These are phyloP conservation scores for Lactarius sanguifluus DNA, from an alignment of 768 basidiomycete genomes.

Conservation along the genomic window DNA sequence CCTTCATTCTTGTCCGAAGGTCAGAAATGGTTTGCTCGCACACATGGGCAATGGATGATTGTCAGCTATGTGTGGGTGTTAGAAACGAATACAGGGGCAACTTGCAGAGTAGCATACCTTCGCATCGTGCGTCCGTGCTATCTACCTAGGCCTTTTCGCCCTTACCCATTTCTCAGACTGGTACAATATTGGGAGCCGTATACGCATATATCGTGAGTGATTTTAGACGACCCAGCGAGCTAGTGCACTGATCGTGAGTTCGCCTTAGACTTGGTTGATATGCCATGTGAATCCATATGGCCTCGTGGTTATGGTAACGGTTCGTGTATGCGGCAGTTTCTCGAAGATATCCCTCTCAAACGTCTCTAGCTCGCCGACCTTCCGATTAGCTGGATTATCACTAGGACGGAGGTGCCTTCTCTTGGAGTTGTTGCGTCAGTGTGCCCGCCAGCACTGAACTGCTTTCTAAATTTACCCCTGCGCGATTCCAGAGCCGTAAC, in stretches of 20 bases:
- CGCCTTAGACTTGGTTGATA: conserved; percentile 40
- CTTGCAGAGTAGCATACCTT: conserved; percentile 48
- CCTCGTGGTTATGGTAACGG: conserved; percentile 42
- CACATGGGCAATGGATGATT: conserved; percentile 51
- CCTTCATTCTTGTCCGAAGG: conserved; percentile 32
- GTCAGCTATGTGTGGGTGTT: conserved; percentile 53
- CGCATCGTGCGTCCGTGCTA: conserved; percentile 39
- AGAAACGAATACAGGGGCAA: conserved; percentile 53
- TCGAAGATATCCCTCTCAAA: conserved; percentile 5
- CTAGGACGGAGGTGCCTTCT: conserved; percentile 40
- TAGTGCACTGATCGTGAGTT: neutral
- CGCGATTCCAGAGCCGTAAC: conserved; percentile 40
- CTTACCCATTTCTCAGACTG: conserved; percentile 30
- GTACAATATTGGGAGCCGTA: conserved; percentile 36
- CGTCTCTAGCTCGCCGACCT: conserved; percentile 43
- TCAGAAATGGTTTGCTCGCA: conserved; percentile 39
- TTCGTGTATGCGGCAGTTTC: conserved; percentile 24
- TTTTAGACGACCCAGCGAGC: neutral
- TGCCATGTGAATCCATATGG: conserved; percentile 45
- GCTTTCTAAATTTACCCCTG: conserved; percentile 3
- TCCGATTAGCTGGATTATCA: conserved; percentile 47
- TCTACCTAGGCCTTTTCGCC: neutral
- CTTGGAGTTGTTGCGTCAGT: conserved; percentile 47
- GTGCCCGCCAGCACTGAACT: neutral
- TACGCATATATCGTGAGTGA: conserved; percentile 39